Base-by-base conservation (phyloP, 176 grass and related monocot genomes). In the Oryza meridionalis region DNA sequence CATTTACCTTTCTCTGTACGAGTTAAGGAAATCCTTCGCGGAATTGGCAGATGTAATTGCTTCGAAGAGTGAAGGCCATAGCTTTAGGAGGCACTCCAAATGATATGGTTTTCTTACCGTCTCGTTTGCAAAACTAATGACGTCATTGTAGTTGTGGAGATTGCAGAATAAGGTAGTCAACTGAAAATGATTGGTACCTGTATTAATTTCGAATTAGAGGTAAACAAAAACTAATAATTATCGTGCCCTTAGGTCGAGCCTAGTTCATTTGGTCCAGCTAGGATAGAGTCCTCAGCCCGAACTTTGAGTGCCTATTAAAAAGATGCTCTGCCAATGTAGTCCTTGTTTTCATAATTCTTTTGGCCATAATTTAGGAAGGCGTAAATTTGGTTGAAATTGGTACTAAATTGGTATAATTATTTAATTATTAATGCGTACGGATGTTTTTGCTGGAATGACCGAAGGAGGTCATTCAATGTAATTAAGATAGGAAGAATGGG, bases 341-440 rank as follows among this genome's bases (percentile, higher is more conserved):
- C 21, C 6, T 61, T 61, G 55, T 61, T 61, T 61, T 22, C 42
- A 43, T 43, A 43, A 43, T 43, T 9, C 7, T 17, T 50, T 83
- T 66, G 45, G 24, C 26, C 24, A 37, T 78, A 67, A 79, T 24
- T 84, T 33, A 49, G n/a, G 49, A 88, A 49, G 15, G 13, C 31
- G 3, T 65, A 12, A 50, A 25, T 77, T 19, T 35, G 40, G 31
- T 24, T 38, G 25, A 61, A 78, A 42, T 50, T 27, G 12, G 17
- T 63, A 31, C 37, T 7, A 32, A 43, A 15, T 66, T 43, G 59
- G 15, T 22, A 43, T 53, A 65, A 55, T 55, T 55, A 2, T 62
- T 42, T 63, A 35, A 25, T 6, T 50, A 10, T 37, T 69, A 69
- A 53, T 32, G 19, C 11, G 2, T 26, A 79, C 0, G 1, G 10